A percentile compares a stretch with the other conserved stretches of the same genome.
phyloP scores from a whole-genome alignment of 352 stramenopile species.

The Phytophthora capsici region DNA sequence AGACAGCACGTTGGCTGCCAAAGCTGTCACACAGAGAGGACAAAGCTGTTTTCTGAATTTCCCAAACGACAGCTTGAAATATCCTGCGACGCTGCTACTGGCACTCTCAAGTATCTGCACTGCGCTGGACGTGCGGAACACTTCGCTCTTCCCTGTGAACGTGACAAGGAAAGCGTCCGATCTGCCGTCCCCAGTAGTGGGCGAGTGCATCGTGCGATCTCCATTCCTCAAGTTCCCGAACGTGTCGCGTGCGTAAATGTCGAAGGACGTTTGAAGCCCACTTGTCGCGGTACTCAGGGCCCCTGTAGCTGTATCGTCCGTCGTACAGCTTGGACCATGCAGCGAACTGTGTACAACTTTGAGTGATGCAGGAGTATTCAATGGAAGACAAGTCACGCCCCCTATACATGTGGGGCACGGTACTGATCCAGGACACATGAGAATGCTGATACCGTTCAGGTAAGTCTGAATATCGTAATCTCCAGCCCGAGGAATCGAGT shows the following conservation, averaged over 20 bases:
- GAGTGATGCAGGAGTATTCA: constrained; percentile 67
- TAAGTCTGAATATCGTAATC: constrained; percentile 86
- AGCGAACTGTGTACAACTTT: constrained; percentile 91
- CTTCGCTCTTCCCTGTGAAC: constrained; percentile 71
- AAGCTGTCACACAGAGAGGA: constrained; percentile 54
- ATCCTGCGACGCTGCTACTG: constrained; percentile 37
- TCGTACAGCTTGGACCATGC: constrained; percentile 88
- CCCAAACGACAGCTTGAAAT: constrained; percentile 81
- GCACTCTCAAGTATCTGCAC: constrained; percentile 73
- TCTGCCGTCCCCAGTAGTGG: constrained; percentile 77
- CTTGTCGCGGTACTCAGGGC: constrained; percentile 86
- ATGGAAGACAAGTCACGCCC: constrained; percentile 47
- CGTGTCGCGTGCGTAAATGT: constrained; percentile 88
- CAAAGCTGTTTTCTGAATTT: constrained; percentile 64
- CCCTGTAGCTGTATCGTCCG: constrained; percentile 70
- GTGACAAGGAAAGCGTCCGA: constrained; percentile 94
- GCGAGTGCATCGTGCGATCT: constrained; percentile 70
- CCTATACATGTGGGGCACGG: constrained; percentile 35
- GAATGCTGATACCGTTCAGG: constrained; percentile 85
- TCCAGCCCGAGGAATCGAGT: constrained; percentile 92
- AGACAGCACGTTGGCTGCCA: constrained; percentile 59
- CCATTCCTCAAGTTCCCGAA: constrained; percentile 93
- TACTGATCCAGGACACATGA: constrained; percentile 85
- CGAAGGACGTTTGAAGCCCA: constrained; percentile 86
- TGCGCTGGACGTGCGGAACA: constrained; percentile 88